phyloP scores from a whole-genome alignment of 345 rosid genomes.

The Citrus medica region DNA sequence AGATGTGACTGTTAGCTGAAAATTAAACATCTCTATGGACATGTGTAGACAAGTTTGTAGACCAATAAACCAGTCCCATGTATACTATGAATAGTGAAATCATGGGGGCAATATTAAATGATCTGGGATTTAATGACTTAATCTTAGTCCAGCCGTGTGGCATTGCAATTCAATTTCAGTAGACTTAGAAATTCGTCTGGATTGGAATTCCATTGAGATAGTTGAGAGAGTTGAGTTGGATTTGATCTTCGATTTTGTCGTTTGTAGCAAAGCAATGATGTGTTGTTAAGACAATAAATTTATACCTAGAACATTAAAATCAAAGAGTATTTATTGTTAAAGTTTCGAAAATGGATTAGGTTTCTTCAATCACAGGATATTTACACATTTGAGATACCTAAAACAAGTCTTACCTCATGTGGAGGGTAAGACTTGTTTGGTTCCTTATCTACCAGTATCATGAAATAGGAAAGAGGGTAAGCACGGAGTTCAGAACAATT shows the following conservation, averaged over 20 bases:
- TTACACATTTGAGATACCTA: not conserved
- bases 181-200: not conserved
- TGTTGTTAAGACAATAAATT: not conserved
- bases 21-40: not conserved
- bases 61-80: not conserved
- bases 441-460: not conserved
- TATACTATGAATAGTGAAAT: not conserved
- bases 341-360: not conserved
- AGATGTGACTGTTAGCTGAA: not conserved
- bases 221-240: not conserved
- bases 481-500: slow-evolving; percentile 4
- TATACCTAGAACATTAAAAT: not conserved
- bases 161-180: not conserved
- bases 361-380: not conserved
- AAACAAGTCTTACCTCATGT: not conserved
- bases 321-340: too few species aligned
- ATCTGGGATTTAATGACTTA: not conserved
- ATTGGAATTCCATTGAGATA: not conserved
- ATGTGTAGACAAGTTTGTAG: not conserved
- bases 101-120: not conserved
- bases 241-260: not conserved
- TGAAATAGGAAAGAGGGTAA: not conserved
- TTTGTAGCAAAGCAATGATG: not conserved
- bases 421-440: not conserved
- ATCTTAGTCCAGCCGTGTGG: not conserved